Conservation (phyloP, 2,329 filamentous ascomycete genomes). For the Calonectria hawksworthii region DNA sequence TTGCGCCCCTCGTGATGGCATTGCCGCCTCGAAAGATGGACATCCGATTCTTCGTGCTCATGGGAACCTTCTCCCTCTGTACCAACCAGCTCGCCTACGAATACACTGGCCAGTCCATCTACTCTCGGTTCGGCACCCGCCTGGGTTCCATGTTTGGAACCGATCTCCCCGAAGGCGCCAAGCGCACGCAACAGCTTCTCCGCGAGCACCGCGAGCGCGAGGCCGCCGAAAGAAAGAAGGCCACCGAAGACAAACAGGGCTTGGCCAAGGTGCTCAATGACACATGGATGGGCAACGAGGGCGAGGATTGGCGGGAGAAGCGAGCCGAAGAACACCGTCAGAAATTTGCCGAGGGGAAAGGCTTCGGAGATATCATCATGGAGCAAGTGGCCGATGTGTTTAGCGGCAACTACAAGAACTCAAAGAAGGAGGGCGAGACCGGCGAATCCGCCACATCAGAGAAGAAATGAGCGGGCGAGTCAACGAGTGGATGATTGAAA, state of each 20-base stretch:
- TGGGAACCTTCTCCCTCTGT: slow-evolving; percentile 64
- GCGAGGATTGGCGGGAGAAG: slow-evolving; percentile 67
- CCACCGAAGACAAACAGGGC: slow-evolving; percentile 50
- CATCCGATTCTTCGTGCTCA: slow-evolving; percentile 65
- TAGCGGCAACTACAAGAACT: slow-evolving; percentile 48
- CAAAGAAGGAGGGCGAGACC: slow-evolving; percentile 44
- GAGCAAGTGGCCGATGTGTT: slow-evolving; percentile 71
- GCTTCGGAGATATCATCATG: slow-evolving; percentile 68
- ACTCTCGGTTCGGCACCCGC: slow-evolving; percentile 61
- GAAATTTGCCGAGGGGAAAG: slow-evolving; percentile 68
- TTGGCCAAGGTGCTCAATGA: slow-evolving; percentile 56
- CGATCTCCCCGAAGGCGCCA: slow-evolving; percentile 70
- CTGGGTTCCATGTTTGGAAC: slow-evolving; percentile 61
- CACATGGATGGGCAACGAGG: slow-evolving; percentile 72
- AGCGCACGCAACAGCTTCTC: slow-evolving; percentile 61
- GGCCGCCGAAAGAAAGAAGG: slow-evolving; percentile 46
- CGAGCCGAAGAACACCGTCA: slow-evolving; percentile 65
- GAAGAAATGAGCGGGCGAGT: slow-evolving; percentile 38
- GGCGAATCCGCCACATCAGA: slow-evolving; percentile 29
- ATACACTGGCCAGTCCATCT: slow-evolving; percentile 68
- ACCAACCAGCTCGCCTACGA: slow-evolving; percentile 70
- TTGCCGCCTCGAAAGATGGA: slow-evolving; percentile 67
- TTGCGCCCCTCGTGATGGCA: slow-evolving; percentile 62
- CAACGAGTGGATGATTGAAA: not conserved
- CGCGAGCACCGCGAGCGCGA: slow-evolving; percentile 60